These are phyloP conservation scores for Aschersonia sp. DNA, from an alignment of 2,329 filamentous ascomycete genomes.

Conservation along the genomic window DNA sequence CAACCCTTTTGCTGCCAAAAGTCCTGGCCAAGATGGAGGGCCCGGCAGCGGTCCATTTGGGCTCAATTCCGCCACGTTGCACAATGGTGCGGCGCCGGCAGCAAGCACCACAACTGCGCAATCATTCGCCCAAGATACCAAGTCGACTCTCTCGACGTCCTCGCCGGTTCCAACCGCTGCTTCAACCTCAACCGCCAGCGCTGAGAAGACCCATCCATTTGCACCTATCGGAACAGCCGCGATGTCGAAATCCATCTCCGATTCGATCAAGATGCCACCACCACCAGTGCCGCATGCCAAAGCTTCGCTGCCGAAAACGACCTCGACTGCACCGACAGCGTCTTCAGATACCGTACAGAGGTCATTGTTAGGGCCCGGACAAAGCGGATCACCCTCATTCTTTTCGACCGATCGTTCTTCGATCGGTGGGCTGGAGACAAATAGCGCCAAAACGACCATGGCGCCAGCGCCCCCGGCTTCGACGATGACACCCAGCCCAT, in stretches of 20 bases:
- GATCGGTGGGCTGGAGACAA: too few relatives aligned
- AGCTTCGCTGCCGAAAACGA: neutral
- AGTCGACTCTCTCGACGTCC: too few relatives aligned
- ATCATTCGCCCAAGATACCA: neutral
- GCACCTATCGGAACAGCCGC: neutral
- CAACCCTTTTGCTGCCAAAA: neutral
- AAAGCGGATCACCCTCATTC: too few relatives aligned
- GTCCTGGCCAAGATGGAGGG: neutral
- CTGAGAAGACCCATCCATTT: neutral
- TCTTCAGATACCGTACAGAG: neutral
- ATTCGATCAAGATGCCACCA: conserved; percentile 3
- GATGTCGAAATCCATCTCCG: conserved; percentile 1
- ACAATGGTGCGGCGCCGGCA: neutral
- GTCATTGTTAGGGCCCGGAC: neutral
- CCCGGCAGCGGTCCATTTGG: neutral
- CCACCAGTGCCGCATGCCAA: conserved; percentile 5
- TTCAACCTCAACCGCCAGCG: neutral
- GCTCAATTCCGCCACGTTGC: neutral
- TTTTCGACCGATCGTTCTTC: too few relatives aligned
- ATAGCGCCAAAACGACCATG: too few relatives aligned
- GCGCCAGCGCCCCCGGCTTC: too few relatives aligned
- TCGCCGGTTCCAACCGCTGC: neutral
- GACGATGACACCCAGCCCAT: too few relatives aligned
- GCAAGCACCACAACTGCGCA: neutral
- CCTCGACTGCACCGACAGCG: neutral